Evolutionary conservation across 2,329 filamentous ascomycete genomes (phyloP), one percentile per base, ranked within the genome.

Genomic region (Colletotrichum sojae): DNA sequence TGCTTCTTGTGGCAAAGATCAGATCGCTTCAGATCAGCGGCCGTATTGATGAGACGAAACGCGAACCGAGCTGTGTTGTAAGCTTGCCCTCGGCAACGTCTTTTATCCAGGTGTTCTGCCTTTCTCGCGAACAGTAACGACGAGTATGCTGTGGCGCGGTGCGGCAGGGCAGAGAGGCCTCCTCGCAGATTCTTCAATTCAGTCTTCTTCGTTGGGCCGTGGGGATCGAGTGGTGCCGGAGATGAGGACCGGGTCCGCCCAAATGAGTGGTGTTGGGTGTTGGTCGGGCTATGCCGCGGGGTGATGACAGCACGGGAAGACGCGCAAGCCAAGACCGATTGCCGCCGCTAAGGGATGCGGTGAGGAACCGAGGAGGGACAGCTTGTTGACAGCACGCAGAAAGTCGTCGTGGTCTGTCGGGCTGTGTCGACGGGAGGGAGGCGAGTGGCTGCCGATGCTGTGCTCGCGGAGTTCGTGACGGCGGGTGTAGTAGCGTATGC

Each of bases 1-100:
- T 61, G 67, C 51, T 67, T 59, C 15, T 61, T 46, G 62, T 60
- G 56, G 55, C 62, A 56, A 65, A 69, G 56, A 67, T 69, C 36
- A 20, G 62, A 67, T 67, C 56, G 67, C 67, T 67, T 69, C 67
- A 66, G 62, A 66, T 51, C 62, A 66, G 51, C 62, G 43, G 43
- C 54, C 36, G 51, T 53, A 31, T 20, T 45, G 51, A 39, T 69
- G 62, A 69, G 67, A 69, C 67, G 67, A 69, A 69, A 69, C 67
- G 56, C 62, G 67, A 69, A 69, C 67, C 67, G 67, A 69, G 67
- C 67, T 67, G 51, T 52, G 18, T 20, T 60, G 31, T 10, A 36
- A 36, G 31, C 31, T 36, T 36, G 31, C 6, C 31, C 9, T 36
- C 31, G 31, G 31, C 10, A 10, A 36, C 31, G 16, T 18, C 18